Evolutionary conservation across 306 rosid species (phyloP).

Genomic region (Malus sieversii): DNA sequence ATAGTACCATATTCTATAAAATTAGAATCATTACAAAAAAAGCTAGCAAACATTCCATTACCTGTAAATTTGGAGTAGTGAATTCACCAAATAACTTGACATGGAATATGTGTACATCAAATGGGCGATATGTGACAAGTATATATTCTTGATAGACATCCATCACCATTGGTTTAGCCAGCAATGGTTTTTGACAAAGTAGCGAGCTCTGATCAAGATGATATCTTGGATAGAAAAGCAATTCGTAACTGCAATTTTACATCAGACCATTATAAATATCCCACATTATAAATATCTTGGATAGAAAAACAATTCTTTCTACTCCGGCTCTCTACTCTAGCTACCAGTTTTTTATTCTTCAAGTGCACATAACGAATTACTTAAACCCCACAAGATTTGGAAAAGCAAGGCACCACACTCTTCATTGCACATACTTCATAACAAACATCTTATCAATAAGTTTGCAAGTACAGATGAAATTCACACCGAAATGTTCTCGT

Average conservation of each 20-base stretch:
- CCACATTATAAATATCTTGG: too few species aligned
- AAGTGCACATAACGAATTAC: neutral
- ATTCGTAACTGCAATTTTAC: constrained; percentile 40
- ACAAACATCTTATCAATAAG: neutral
- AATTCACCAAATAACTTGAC: constrained; percentile 76
- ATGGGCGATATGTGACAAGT: constrained; percentile 81
- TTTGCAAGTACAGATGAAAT: neutral
- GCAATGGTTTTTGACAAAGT: constrained; percentile 74
- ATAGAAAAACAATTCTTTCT: too few species aligned
- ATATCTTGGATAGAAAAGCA: constrained; percentile 93
- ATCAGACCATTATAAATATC: too few species aligned
- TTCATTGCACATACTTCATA: neutral
- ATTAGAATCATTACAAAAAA: neutral
- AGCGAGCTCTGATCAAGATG: constrained; percentile 98
- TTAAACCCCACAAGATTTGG: neutral
- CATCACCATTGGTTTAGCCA: constrained; percentile 94
- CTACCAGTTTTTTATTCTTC: neutral
- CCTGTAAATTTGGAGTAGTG: constrained; percentile 79
- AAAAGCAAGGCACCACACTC: neutral
- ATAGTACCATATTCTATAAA: too few species aligned
- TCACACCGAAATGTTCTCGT: neutral
- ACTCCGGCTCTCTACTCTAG: neutral
- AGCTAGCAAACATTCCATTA: constrained; percentile 34
- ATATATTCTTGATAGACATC: constrained; percentile 90
- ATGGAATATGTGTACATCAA: constrained; percentile 89